Conservation (phyloP, 2,329 filamentous ascomycete species). For the Plectosphaerella plurivora region DNA sequence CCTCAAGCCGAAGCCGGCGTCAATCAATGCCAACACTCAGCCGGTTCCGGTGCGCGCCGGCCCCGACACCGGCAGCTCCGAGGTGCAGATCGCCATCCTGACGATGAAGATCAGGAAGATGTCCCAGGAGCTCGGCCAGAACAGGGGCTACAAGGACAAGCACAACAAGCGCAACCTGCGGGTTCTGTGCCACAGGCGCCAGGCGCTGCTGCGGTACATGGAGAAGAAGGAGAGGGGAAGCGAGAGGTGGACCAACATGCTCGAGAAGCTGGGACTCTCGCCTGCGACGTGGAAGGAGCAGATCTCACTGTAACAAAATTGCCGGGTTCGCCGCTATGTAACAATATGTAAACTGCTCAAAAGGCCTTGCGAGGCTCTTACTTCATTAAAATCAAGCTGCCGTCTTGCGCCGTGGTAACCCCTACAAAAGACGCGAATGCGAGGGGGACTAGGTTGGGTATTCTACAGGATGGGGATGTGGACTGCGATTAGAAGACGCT, state of each 20-base stretch:
- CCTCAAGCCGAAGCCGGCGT: constrained; percentile 59
- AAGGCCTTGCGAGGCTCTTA: constrained; percentile 10
- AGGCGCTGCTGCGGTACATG: constrained; percentile 85
- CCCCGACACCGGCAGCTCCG: constrained; percentile 87
- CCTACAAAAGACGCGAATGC: constrained; percentile 10
- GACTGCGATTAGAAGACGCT: constrained; percentile 72
- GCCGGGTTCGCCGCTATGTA: constrained; percentile 40
- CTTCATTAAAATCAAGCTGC: constrained; percentile 11
- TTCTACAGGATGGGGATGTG: constrained; percentile 33
- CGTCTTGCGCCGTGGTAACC: constrained; percentile 29
- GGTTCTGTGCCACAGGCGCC: constrained; percentile 79
- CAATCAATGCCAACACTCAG: constrained; percentile 34
- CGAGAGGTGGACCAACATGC: constrained; percentile 80
- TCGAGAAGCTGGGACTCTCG: constrained; percentile 78
- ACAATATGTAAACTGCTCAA: constrained; percentile 30
- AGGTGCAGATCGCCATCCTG: constrained; percentile 96
- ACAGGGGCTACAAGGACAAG: constrained; percentile 77
- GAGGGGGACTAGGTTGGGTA: constrained; percentile 18
- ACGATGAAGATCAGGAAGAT: constrained; percentile 89
- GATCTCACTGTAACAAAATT: constrained; percentile 61
- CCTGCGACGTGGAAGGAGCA: constrained; percentile 88
- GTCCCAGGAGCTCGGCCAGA: constrained; percentile 63
- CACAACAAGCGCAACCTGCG: constrained; percentile 89
- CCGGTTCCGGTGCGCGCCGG: constrained; percentile 60
- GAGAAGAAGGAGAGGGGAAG: constrained; percentile 86